Percentiles rank a stretch among this genome's conserved stretches.
phyloP scores from a whole-genome alignment of 805 yeast species.

The Kluyveromyces aestuarii region DNA sequence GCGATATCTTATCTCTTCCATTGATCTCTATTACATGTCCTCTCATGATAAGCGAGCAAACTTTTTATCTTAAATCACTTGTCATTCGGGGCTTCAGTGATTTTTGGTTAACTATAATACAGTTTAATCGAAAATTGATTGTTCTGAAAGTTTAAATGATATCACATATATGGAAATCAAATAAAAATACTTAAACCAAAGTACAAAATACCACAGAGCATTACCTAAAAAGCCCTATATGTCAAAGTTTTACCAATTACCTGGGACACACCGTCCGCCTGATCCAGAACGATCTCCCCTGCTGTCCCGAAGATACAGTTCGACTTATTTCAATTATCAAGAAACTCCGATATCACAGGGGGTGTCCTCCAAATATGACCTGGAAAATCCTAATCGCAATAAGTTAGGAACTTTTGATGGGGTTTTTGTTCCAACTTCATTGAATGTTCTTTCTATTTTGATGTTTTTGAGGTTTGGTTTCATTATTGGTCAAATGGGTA shows the following conservation, averaged over 20 bases:
- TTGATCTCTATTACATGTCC: conserved; percentile 3
- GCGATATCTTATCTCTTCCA: conserved; percentile 12
- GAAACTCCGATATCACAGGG: conserved; percentile 18
- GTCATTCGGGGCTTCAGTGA: not conserved
- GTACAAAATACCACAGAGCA: not conserved
- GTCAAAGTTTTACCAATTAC: conserved; percentile 25
- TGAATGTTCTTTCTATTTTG: conserved; percentile 86
- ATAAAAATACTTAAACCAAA: not conserved
- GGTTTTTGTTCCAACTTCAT: conserved; percentile 86
- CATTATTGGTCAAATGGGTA: conserved; percentile 89
- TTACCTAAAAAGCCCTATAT: not conserved
- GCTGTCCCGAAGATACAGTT: conserved; percentile 12
- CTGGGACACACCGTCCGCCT: conserved; percentile 27
- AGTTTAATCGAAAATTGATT: not conserved
- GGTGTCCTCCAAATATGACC: conserved; percentile 24
- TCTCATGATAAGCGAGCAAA: not conserved
- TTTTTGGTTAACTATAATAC: too few relatives aligned
- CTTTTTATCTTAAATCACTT: not conserved
- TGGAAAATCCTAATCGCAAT: conserved; percentile 23
- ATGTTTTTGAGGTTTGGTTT: conserved; percentile 96
- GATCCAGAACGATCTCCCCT: conserved; percentile 19
- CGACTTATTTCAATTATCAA: conserved; percentile 25
- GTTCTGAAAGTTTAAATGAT: not conserved
- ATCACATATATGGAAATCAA: too few relatives aligned
- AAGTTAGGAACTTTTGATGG: conserved; percentile 82